phyloP scores from a whole-genome alignment of 208 protist species.

The Herpetomonas samuelpessoai region DNA sequence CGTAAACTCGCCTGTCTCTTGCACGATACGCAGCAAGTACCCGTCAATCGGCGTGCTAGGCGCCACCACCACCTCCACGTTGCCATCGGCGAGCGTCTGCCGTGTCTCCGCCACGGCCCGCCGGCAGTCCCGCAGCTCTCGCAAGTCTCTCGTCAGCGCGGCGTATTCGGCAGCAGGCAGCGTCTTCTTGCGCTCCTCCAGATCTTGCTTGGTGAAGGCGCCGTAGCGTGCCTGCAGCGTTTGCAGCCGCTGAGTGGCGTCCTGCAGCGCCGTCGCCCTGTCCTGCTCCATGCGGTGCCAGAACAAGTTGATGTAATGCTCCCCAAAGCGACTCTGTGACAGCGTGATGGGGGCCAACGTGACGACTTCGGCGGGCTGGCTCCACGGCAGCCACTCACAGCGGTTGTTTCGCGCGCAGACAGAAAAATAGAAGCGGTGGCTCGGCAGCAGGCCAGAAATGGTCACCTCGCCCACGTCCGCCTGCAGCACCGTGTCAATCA shows the following conservation, averaged over 20 bases:
- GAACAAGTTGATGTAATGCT: constrained; percentile 91
- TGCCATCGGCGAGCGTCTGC: constrained; percentile 39
- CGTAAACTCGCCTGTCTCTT: constrained; percentile 52
- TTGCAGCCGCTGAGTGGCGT: constrained; percentile 34
- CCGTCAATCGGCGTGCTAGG: constrained; percentile 52
- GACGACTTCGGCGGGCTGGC: constrained; percentile 26
- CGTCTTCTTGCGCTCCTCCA: constrained; percentile 45
- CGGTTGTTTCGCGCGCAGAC: constrained; percentile 49
- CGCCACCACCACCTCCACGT: constrained; percentile 48
- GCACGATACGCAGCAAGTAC: constrained; percentile 77
- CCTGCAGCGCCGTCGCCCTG: constrained; percentile 17
- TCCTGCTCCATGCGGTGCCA: constrained; percentile 64
- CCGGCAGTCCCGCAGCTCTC: constrained; percentile 41
- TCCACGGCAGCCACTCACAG: constrained; percentile 86
- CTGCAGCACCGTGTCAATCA: constrained; percentile 57
- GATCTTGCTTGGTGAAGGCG: constrained; percentile 51
- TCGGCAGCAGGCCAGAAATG: constrained; percentile 35
- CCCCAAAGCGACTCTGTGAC: constrained; percentile 79
- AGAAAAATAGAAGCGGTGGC: constrained; percentile 31
- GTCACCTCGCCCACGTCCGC: constrained; percentile 26
- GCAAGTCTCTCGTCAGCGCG: constrained; percentile 34
- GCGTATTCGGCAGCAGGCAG: constrained; percentile 47
- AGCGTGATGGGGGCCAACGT: constrained; percentile 75
- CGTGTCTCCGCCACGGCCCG: constrained; percentile 15
- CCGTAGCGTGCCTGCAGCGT: constrained; percentile 63